A percentile compares a stretch with the other conserved stretches of the same genome.
Conservation (phyloP, 768 basidiomycete genomes). For the Cyclocybe cylindracea region DNA sequence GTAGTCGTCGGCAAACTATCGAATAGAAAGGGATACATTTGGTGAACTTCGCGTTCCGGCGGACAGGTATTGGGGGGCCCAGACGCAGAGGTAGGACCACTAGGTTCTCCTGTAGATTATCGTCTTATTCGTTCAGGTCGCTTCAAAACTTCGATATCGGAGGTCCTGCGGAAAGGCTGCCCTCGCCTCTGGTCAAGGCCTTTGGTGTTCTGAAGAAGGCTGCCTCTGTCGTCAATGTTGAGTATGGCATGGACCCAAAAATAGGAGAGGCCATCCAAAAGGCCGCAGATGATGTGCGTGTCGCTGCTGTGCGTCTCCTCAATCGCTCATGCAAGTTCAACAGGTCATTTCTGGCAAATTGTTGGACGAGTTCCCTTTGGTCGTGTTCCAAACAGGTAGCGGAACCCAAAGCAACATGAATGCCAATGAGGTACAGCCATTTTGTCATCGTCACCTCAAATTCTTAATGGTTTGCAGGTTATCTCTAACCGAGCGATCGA, state of each 20-base stretch:
- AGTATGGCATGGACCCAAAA: conserved; percentile 88
- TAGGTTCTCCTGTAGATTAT: not conserved
- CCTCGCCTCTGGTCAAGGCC: conserved; percentile 94
- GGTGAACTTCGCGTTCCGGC: conserved; percentile 84
- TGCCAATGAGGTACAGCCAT: conserved; percentile 77
- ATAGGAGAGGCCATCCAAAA: conserved; percentile 86
- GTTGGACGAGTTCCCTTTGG: conserved; percentile 94
- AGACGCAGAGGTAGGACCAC: conserved; percentile 81
- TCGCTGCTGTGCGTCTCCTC: not conserved
- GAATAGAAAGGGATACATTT: conserved; percentile 92
- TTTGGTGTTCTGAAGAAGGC: conserved; percentile 98
- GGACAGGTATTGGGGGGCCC: conserved; percentile 93
- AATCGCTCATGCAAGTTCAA: conserved; percentile 2
- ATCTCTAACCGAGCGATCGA: conserved; percentile 99
- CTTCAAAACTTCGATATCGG: conserved; percentile 99
- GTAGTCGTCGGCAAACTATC: conserved; percentile 54
- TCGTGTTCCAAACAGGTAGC: conserved; percentile 98
- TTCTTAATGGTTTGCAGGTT: conserved; percentile 51
- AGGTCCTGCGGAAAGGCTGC: conserved; percentile 90
- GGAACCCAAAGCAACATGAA: conserved; percentile 99
- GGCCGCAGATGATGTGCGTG: conserved; percentile 88
- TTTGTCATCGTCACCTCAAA: not conserved
- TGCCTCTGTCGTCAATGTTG: conserved; percentile 85
- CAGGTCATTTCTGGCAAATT: conserved; percentile 97
- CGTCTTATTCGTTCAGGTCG: conserved; percentile 49